Evolutionary conservation across 1,284 basidiomycete species (phyloP).

Genomic region (Tausonia pullulans): DNA sequence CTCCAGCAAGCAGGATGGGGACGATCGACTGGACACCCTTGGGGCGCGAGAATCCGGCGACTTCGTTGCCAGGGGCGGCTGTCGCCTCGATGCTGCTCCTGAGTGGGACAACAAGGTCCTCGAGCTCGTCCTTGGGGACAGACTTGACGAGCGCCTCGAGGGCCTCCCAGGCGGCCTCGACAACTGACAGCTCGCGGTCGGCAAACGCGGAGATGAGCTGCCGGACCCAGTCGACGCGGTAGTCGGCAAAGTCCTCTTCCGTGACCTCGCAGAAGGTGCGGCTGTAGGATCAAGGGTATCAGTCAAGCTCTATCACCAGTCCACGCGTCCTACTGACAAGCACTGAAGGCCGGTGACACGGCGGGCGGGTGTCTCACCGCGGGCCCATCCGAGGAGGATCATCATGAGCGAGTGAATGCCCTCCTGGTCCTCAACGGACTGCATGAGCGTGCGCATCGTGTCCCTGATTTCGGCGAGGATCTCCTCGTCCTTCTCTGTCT

Average conservation of each 20-base stretch:
- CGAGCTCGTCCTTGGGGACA: conserved; percentile 83
- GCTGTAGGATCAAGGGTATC: not conserved
- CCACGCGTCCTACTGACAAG: not conserved
- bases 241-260: conserved; percentile 61
- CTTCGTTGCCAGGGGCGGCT: conserved; percentile 61
- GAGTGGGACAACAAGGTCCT: conserved; percentile 75
- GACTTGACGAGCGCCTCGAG: conserved; percentile 84
- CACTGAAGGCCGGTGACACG: conserved; percentile 55
- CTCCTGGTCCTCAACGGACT: conserved; percentile 68
- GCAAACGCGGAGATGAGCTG: conserved; percentile 78
- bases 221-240: conserved; percentile 91
- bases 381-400: conserved; percentile 79
- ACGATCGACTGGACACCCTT: conserved; percentile 84
- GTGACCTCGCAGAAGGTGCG: conserved; percentile 68
- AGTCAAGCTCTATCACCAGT: no score
- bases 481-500: conserved; percentile 52
- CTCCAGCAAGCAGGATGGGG: conserved; percentile 77
- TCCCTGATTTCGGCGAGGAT: conserved; percentile 59
- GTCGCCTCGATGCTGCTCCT: conserved; percentile 78
- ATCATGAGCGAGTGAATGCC: conserved; percentile 82
- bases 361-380: conserved; percentile 54
- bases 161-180: conserved; percentile 71
- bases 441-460: conserved; percentile 59
- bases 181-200: conserved; percentile 60
- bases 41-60: conserved; percentile 79